Conservation (phyloP, 495 filamentous ascomycete species). For the Daldinia loculata region DNA sequence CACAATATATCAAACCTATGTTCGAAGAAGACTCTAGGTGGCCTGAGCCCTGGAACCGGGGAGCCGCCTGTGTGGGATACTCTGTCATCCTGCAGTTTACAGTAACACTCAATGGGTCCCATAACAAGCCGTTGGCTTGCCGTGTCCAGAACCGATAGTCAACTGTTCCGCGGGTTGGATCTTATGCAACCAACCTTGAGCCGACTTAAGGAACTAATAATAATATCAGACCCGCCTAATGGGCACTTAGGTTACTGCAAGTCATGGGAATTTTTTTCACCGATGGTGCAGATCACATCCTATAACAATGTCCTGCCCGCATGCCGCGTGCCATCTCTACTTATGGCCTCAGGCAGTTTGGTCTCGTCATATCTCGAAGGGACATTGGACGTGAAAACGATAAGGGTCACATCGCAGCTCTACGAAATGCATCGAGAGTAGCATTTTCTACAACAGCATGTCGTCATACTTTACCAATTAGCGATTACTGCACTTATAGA, state of each 20-base stretch:
- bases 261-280: conserved; percentile 44
- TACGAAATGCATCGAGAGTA: conserved; percentile 25
- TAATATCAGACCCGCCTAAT: conserved; percentile 33
- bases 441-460: conserved; percentile 25
- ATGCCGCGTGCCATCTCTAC: conserved; percentile 29
- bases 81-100: conserved; percentile 36
- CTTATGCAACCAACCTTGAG: conserved; percentile 33
- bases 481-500: conserved; percentile 9
- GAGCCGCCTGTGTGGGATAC: conserved; percentile 36
- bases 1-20: conserved; percentile 5
- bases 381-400: conserved; percentile 22
- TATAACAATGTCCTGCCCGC: conserved; percentile 25
- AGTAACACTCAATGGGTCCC: conserved; percentile 21
- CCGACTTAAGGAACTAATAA: conserved; percentile 32
- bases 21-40: conserved; percentile 24
- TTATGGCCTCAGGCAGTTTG: conserved; percentile 25
- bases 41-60: background rate
- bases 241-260: conserved; percentile 30
- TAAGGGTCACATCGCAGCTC: conserved; percentile 36
- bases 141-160: conserved; percentile 34
- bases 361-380: conserved; percentile 33
- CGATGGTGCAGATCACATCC: conserved; percentile 38
- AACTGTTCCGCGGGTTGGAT: conserved; percentile 23
- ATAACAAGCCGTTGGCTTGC: conserved; percentile 26
- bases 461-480: conserved; percentile 40